Evolutionary conservation across 2,329 filamentous ascomycete species (phyloP), one percentile per base, ranked within the genome.

Genomic region (Aspergillus flavus): DNA sequence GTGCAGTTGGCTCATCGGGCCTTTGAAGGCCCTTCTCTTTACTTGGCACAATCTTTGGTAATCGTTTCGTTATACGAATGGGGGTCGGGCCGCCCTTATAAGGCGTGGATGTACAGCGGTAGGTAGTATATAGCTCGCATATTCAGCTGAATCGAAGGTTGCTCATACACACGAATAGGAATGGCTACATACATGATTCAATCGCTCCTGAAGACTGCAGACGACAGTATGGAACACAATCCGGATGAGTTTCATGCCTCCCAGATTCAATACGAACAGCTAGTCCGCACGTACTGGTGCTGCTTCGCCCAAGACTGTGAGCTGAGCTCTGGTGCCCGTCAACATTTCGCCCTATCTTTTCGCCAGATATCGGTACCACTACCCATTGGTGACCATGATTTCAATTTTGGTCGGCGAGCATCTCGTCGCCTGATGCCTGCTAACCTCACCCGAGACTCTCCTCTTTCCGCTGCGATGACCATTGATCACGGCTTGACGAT

Each of bases 131-230:
- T 52, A 6, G 6, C 28, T 12, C 21, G 7, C 10, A 19, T 21
- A 9, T 12, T 10, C 46, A n/a, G 3, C 0, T 6, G 46, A 3
- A 6, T 32, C 5, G 36, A 9, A 56, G 23, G 55, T 26, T 10
- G 12, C 59, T 70, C n/a, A 70, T 34, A 45, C 21, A 4, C 10
- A 43, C 30, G 12, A 23, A 7, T 30, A 77, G 75, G 75, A 19
- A 78, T 78, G 75, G 75, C 75, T 6, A 78, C 75, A 0, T 78
- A 78, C 46, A 78, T 78, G 75, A 76, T 78, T 16, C 75, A 78
- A 58, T 76, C 74, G 1, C 68, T 78, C 19, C 61, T 78, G 4
- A 76, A 76, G 52, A 78, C 71, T 48, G 72, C 75, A 14, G 75
- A 78, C 45, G 75, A 78, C 23, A 76, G 72, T 32, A 77, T 77